Conservation (phyloP, 2,329 filamentous ascomycete species). For the Claviceps spartinae region DNA sequence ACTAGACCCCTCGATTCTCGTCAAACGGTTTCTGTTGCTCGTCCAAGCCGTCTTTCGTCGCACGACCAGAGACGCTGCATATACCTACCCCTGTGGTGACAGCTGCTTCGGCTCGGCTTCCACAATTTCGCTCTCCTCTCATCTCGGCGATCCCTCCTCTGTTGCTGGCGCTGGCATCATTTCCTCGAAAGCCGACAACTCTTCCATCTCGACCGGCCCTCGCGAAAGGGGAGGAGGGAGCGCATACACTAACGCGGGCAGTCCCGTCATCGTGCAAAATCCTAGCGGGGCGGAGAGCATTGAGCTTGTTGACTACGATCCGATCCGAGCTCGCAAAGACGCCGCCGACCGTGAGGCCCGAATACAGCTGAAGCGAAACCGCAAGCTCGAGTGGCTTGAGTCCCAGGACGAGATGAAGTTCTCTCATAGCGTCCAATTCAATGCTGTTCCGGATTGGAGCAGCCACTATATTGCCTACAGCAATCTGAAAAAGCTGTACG, state of each 20-base stretch:
- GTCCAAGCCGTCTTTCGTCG: neutral
- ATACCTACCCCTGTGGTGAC: conserved; percentile 1
- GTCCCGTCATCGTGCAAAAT: conserved; percentile 1
- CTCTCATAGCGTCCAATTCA: conserved; percentile 98
- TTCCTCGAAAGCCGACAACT: conserved; percentile 9
- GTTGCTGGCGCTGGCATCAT: conserved; percentile 17
- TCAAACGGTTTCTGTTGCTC: neutral
- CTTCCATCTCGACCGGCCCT: conserved; percentile 12
- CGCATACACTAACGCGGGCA: conserved; percentile 3
- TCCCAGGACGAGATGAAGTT: conserved; percentile 93
- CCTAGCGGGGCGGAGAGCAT: conserved; percentile 15
- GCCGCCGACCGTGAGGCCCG: conserved; percentile 20
- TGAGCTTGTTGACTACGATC: conserved; percentile 29
- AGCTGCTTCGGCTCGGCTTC: conserved; percentile 7
- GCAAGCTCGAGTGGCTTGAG: conserved; percentile 59
- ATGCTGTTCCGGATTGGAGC: conserved; percentile 99
- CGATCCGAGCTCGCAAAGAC: conserved; percentile 17
- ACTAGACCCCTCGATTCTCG: neutral
- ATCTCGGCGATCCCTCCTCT: conserved; percentile 26
- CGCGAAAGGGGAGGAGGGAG: conserved; percentile 27
- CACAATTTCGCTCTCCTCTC: conserved; percentile 22
- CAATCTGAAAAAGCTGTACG: conserved; percentile 94
- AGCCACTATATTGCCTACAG: conserved; percentile 96
- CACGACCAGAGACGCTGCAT: conserved; percentile 2
- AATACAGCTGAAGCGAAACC: conserved; percentile 32